These are phyloP conservation scores for Besnoitia besnoiti DNA, from an alignment of 169 alveolate species.

Conservation along the genomic window DNA sequence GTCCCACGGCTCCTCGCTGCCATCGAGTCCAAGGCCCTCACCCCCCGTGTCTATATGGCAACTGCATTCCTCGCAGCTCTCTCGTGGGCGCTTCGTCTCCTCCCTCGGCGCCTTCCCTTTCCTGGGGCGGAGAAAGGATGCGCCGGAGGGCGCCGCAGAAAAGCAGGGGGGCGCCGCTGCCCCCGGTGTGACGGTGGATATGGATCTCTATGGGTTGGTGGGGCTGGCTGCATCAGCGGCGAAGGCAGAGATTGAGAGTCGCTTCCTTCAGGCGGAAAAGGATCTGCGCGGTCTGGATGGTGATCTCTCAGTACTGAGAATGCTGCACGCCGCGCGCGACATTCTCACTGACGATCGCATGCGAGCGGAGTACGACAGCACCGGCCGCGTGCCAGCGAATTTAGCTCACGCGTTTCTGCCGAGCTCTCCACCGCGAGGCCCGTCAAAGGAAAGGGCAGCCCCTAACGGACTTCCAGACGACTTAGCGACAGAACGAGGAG, in stretches of 20 bases:
- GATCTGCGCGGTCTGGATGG: background rate
- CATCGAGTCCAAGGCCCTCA: background rate
- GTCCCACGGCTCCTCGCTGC: background rate
- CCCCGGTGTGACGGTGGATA: background rate
- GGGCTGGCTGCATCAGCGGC: background rate
- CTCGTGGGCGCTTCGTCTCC: background rate
- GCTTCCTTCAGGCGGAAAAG: background rate
- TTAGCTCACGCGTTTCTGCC: background rate
- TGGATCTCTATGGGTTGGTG: background rate
- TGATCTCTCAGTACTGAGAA: background rate
- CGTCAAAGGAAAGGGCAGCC: background rate
- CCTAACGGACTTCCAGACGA: background rate
- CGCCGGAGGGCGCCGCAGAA: background rate
- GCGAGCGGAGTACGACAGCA: background rate
- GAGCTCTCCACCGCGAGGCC: background rate
- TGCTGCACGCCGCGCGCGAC: background rate
- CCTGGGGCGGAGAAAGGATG: background rate
- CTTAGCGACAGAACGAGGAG: background rate
- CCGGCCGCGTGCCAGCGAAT: background rate
- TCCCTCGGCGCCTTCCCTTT: background rate
- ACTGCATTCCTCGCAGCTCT: background rate
- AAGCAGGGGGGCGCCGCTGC: background rate
- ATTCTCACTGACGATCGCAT: background rate
- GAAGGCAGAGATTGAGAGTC: conserved; percentile 15
- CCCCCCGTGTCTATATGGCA: background rate